Evolutionary conservation across 129 eudicot genomes (phyloP), one percentile per base, ranked within the genome.

Genomic region (Dittrichia graveolens): DNA sequence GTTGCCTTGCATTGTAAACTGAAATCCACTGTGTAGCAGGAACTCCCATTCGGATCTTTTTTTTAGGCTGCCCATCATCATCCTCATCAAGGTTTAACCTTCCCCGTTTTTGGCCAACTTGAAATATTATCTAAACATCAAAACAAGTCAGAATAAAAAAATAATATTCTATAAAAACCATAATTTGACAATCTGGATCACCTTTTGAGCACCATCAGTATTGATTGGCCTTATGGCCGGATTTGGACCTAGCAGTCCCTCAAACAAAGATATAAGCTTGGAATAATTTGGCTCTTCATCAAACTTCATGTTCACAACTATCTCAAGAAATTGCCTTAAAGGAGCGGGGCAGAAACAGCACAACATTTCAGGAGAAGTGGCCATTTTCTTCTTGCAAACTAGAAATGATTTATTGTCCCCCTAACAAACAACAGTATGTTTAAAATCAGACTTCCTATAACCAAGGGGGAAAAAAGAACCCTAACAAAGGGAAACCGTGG

Each of bases 1-100:
- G 95, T 53, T 53, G 67, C 65, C 95, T 84, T 7, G 96, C 95
- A 79, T 87, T 90, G 67, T 90, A 90, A 73, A 90, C 74, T 5
- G 95, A 87, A 67, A 90, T 79, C 96, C 96, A 90, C 57, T 90
- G 96, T 19, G 95, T 87, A 24, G 96, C 96, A 71, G 95, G 96
- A 69, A 83, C 77, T 19, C 96, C 96, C 69, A 81, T 79, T 7
- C 96, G 89, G 38, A 84, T 80, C 79, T 83, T 90, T 82, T 90
- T 90, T 73, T 70, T 85, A 24, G 95, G 91, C 63, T 81, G 91
- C 56, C 85, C 91, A 63, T 87, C 96, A 41, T 87, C 90, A 3
- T 90, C 95, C 6, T 77, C 90, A 44, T 83, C 91, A 55, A 87
- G 77, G 79, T 76, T 79, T 79, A 90, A 75, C 79, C 96, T 83